Evolutionary conservation across 2,329 filamentous ascomycete genomes (phyloP), one percentile per base, ranked within the genome.

Genomic region (Myriosclerotinia scirpicola): DNA sequence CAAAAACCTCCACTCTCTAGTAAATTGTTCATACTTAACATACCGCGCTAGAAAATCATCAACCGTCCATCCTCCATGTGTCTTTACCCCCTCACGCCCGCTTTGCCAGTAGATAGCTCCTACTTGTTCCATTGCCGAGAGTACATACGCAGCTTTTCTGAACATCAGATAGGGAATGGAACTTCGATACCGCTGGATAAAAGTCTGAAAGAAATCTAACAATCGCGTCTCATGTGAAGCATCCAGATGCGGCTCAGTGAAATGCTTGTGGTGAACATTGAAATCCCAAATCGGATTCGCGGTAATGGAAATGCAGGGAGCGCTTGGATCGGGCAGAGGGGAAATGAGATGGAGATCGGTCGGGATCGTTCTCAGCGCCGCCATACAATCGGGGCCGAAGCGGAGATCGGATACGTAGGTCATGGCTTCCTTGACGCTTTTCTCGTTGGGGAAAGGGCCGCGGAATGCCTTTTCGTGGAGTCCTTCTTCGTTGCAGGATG

Each of bases 11-110:
- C 56, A 60, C 20, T 60, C 56, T 20, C 2, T 0, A 7, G 56
- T 60, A 50, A 60, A 60, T 22, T 60, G 20, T 38, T 60, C 56
- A 38, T 60, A 48, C 30, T 60, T 48, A 0, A 20, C 20, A 60
- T 38, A 48, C 30, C 30, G 12, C 2, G 30, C 42, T 30, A 50
- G 12, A 38, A 60, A 60, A 50, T 50, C 56, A 60, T 60, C 56
- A 1, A 48, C 56, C 9, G 56, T 60, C 44, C 44, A 60, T 20
- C 30, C 56, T 17, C 12, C 20, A 1, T 22, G 30, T 12, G 30
- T 60, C 20, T 60, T 48, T 1, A 26, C 2, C 1, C 7, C 20
- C 48, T 60, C 56, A 1, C 14, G 20, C 15, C 44, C 44, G 6
- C 30, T 36, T 11, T 36, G 20, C 56, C 30, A 48, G 42, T 17